Conservation (phyloP, 306 rosid genomes). For the Prunus kanzakura region DNA sequence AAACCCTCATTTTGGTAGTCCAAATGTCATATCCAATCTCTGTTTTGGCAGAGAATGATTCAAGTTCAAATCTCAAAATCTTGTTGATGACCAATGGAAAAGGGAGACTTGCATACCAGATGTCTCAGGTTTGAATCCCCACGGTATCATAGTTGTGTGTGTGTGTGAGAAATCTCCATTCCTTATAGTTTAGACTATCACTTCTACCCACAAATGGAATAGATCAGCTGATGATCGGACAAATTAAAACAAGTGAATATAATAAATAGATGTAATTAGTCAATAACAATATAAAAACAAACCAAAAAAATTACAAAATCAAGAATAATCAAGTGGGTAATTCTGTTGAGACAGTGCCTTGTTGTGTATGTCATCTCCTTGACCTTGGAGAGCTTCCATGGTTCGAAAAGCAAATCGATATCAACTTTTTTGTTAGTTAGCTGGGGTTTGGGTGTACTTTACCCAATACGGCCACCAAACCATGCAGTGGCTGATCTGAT, state of each 20-base stretch:
- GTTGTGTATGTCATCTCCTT: background rate
- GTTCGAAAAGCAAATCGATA: background rate
- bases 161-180: accelerated
- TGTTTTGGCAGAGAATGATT: no score
- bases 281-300: background rate
- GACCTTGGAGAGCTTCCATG: background rate
- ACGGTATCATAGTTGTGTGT: no score
- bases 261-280: background rate
- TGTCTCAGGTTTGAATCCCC: no score
- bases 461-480: conserved; percentile 56
- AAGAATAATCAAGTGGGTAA: background rate
- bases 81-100: no score
- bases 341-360: background rate
- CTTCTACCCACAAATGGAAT: no score
- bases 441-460: conserved; percentile 44
- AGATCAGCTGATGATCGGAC: background rate
- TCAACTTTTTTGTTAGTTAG: conserved; percentile 25
- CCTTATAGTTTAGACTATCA: no score
- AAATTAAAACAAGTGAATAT: background rate
- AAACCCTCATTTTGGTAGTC: no score
- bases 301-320: no score
- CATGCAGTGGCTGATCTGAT: background rate
- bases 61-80: no score
- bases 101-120: no score
- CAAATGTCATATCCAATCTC: no score